Conservation (phyloP, 148 eudicot species). For the Talinum fruticosum region DNA sequence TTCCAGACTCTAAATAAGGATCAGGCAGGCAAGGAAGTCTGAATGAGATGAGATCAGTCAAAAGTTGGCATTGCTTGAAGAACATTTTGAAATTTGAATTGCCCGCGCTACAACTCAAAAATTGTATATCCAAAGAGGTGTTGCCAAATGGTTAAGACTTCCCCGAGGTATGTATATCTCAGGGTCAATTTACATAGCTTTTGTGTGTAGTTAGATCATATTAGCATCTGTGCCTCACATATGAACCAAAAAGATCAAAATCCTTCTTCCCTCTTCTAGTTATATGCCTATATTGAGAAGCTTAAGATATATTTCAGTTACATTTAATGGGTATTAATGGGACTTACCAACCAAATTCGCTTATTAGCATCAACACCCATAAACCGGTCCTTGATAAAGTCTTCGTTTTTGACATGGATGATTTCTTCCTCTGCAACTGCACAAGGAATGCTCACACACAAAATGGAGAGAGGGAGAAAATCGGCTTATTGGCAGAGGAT, state of each 20-base stretch:
- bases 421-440: conserved; percentile 5
- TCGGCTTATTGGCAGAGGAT: background rate
- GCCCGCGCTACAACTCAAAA: background rate
- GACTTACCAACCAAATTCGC: conserved; percentile 34
- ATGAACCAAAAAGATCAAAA: too few relatives aligned
- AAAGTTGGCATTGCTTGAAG: background rate
- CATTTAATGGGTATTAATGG: background rate
- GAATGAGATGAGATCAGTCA: background rate
- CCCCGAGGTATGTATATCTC: background rate
- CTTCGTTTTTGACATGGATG: conserved; percentile 20
- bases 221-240: too few relatives aligned
- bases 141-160: background rate
- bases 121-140: background rate
- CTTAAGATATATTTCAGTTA: background rate
- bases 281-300: background rate
- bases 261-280: background rate
- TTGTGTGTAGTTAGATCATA: too few relatives aligned
- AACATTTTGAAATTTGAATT: background rate
- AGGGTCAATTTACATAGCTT: background rate
- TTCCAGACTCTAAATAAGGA: background rate
- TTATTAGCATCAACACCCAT: conserved; percentile 31
- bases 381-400: conserved; percentile 26
- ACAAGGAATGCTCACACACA: conserved; percentile 5
- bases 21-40: background rate
- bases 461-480: background rate